Conservation (phyloP, 257 asterid species). For the Penstemon barbatus region DNA sequence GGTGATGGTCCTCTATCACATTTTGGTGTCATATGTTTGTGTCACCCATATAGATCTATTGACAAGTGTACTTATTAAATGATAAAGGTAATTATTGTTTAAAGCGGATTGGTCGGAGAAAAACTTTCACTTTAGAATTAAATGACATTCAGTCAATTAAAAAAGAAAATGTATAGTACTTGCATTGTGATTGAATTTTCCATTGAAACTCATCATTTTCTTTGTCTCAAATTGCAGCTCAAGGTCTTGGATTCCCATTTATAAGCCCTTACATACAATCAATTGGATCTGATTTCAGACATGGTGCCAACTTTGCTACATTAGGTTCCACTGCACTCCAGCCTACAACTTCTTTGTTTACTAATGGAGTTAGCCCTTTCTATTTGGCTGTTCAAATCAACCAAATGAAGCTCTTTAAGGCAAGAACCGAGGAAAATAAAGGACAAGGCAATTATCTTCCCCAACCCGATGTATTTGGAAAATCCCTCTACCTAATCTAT, state of each 20-base stretch:
- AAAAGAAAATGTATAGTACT: too few species aligned
- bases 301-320: slow-evolving; percentile 71
- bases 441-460: slow-evolving; percentile 57
- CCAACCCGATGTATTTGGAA: slow-evolving; percentile 54
- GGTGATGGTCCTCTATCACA: too few species aligned
- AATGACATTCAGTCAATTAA: too few species aligned
- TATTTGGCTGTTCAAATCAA: slow-evolving; percentile 62
- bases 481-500: slow-evolving; percentile 60
- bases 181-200: too few species aligned
- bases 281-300: slow-evolving; percentile 62
- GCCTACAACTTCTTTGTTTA: slow-evolving; percentile 63
- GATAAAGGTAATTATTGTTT: too few species aligned
- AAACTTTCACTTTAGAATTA: too few species aligned
- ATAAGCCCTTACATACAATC: slow-evolving; percentile 68
- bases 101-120: too few species aligned
- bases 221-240: slow-evolving; percentile 47
- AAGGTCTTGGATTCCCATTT: slow-evolving; percentile 59
- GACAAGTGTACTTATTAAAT: too few species aligned
- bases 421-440: slow-evolving; percentile 39
- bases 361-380: slow-evolving; percentile 63
- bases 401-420: slow-evolving; percentile 62
- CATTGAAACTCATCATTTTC: neutral
- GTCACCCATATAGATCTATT: too few species aligned
- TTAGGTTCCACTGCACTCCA: slow-evolving; percentile 59
- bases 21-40: too few species aligned